A percentile compares a stretch with the other conserved stretches of the same genome.
Conservation (phyloP, 805 yeast species). For the Kodamaea fukazawae region DNA sequence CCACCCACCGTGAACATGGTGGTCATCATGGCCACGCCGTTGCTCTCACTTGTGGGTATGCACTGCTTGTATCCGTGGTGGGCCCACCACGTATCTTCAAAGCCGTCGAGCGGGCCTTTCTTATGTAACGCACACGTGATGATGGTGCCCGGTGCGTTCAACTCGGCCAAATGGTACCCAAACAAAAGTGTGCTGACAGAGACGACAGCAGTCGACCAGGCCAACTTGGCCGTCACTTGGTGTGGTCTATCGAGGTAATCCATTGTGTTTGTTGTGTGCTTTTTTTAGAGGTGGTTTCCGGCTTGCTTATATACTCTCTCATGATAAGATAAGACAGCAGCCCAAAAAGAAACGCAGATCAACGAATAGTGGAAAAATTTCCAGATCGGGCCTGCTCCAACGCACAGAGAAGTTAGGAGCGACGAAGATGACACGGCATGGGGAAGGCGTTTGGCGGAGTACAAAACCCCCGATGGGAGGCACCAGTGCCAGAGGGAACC, state of each 20-base stretch:
- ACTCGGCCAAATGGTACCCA: slow-evolving; percentile 39
- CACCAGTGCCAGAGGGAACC: too few species aligned
- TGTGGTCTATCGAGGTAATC: slow-evolving; percentile 17
- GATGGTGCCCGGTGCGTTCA: slow-evolving; percentile 33
- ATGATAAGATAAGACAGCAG: too few species aligned
- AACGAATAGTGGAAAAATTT: neutral
- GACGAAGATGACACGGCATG: too few species aligned
- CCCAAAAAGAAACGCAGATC: too few species aligned
- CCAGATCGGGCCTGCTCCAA: neutral
- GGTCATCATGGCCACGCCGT: slow-evolving; percentile 25
- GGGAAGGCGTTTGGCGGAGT: too few species aligned
- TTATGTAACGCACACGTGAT: slow-evolving; percentile 24
- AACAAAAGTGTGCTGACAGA: slow-evolving; percentile 38
- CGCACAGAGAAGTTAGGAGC: too few species aligned
- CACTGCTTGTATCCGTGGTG: slow-evolving; percentile 23
- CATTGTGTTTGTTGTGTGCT: neutral
- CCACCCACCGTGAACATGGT: slow-evolving; percentile 39
- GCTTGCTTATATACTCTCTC: too few species aligned
- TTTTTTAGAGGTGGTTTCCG: too few species aligned
- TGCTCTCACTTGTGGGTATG: slow-evolving; percentile 23
- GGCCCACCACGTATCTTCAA: slow-evolving; percentile 28
- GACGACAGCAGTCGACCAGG: slow-evolving; percentile 35
- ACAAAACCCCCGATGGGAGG: too few species aligned
- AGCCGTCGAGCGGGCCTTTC: slow-evolving; percentile 16
- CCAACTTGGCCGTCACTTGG: slow-evolving; percentile 27